Conservation (phyloP, 1,284 basidiomycete genomes). For the Ceratorhiza oryzae-sativae region DNA sequence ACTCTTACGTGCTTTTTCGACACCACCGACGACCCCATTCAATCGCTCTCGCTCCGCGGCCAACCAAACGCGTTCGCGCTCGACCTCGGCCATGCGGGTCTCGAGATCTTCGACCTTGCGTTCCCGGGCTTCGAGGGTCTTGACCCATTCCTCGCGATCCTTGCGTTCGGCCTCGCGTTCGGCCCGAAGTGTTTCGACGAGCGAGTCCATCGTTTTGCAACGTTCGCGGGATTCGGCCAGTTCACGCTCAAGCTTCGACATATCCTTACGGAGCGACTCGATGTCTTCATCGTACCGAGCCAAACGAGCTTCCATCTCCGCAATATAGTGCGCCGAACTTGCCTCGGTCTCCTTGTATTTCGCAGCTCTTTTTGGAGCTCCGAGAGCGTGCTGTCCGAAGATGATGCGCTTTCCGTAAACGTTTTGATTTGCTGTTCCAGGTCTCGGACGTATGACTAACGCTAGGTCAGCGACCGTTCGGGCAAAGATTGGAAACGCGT, state of each 20-base stretch:
- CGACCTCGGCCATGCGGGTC: conserved; percentile 75
- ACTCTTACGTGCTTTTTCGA: conserved; percentile 71
- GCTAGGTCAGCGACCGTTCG: background rate
- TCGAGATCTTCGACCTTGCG: conserved; percentile 76
- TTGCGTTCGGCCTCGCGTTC: conserved; percentile 77
- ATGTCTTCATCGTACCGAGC: conserved; percentile 80
- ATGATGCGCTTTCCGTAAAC: conserved; percentile 78
- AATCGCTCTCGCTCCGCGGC: conserved; percentile 70
- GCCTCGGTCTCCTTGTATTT: conserved; percentile 79
- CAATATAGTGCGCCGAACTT: conserved; percentile 79
- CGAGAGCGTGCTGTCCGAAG: conserved; percentile 75
- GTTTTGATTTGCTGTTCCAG: conserved; percentile 88
- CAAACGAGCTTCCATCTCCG: conserved; percentile 87
- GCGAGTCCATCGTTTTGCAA: conserved; percentile 58
- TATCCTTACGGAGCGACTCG: conserved; percentile 67
- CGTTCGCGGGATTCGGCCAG: conserved; percentile 60
- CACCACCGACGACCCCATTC: conserved; percentile 69
- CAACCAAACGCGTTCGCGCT: conserved; percentile 69
- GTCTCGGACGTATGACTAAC: conserved; percentile 86
- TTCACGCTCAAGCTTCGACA: conserved; percentile 82
- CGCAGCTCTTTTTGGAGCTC: conserved; percentile 82
- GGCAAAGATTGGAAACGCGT: conserved; percentile 40
- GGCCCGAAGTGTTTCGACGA: conserved; percentile 69
- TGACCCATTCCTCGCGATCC: conserved; percentile 84
- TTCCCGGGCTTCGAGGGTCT: conserved; percentile 75